Evolutionary conservation across 2,329 filamentous ascomycete genomes (phyloP).

Genomic region (Ustulina deusta): DNA sequence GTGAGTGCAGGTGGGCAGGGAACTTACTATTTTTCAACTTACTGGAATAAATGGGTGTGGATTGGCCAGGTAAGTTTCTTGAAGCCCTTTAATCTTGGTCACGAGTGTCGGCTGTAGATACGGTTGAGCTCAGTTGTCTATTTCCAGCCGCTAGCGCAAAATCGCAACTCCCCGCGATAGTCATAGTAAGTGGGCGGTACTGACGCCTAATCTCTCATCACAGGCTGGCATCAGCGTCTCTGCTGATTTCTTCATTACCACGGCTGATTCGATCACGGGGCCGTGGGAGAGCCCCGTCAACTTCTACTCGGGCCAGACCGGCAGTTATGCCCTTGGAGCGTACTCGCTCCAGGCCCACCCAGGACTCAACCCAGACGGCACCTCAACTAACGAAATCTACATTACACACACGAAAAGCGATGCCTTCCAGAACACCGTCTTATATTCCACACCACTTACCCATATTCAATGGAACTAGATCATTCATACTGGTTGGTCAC

Average conservation of each 20-base stretch:
- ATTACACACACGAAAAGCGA: constrained; percentile 41
- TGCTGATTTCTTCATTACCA: constrained; percentile 43
- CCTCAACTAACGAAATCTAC: constrained; percentile 40
- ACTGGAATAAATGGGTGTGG: constrained; percentile 41
- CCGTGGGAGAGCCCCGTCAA: constrained; percentile 38
- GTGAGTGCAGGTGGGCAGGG: constrained; percentile 40
- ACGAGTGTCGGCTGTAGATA: neutral
- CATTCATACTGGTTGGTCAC: neutral
- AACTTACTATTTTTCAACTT: constrained; percentile 40
- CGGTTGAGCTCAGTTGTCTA: neutral
- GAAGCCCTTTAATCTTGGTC: neutral
- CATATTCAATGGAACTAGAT: constrained; percentile 39
- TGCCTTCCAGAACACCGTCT: neutral
- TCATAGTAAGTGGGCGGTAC: neutral
- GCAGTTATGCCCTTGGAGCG: constrained; percentile 33
- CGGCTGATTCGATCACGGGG: constrained; percentile 38
- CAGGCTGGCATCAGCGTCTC: constrained; percentile 37
- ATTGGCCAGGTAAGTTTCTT: constrained; percentile 36
- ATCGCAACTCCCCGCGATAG: neutral
- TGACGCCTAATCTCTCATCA: constrained; percentile 2
- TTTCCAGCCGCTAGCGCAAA: neutral
- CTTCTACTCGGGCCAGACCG: constrained; percentile 37
- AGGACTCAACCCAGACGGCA: constrained; percentile 29
- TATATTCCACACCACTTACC: constrained; percentile 39
- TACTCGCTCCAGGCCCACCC: constrained; percentile 43